Evolutionary conservation across 257 asterid genomes (phyloP).

Genomic region (Solanum lycopersicoides): DNA sequence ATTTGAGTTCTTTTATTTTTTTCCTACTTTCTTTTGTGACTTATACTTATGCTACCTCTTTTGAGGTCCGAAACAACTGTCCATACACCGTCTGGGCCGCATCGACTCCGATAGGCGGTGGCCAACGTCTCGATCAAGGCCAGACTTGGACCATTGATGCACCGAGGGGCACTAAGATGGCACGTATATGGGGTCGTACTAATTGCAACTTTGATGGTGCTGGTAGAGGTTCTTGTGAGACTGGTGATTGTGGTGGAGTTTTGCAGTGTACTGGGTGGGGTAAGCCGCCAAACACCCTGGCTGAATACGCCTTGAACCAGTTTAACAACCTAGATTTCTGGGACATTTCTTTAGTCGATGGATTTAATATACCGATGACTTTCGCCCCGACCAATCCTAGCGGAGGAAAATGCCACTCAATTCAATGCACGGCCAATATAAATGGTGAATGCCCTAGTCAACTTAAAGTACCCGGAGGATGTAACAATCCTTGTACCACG

Average conservation of each 20-base stretch:
- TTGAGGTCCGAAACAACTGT: constrained; percentile 19
- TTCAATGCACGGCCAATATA: constrained; percentile 26
- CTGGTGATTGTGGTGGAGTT: constrained; percentile 25
- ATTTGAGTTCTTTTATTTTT: not conserved
- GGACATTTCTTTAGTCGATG: constrained; percentile 37
- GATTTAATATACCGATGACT: constrained; percentile 47
- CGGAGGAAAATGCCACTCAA: constrained; percentile 16
- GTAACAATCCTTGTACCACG: constrained; percentile 40
- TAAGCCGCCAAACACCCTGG: constrained; percentile 29
- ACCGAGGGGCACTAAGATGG: constrained; percentile 1
- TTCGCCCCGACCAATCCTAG: constrained; percentile 25
- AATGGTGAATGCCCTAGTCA: constrained; percentile 30
- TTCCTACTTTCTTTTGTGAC: not conserved
- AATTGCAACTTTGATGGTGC: constrained; percentile 10
- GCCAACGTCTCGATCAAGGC: not conserved
- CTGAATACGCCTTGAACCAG: constrained; percentile 34
- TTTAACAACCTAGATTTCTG: constrained; percentile 18
- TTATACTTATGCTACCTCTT: constrained; percentile 4
- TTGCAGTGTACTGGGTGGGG: constrained; percentile 3
- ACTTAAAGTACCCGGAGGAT: constrained; percentile 29
- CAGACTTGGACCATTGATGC: constrained; percentile 10
- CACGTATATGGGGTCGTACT: constrained; percentile 31
- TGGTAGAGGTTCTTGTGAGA: constrained; percentile 15
- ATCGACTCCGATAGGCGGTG: constrained; percentile 16
- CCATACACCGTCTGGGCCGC: constrained; percentile 33